Base-by-base conservation (phyloP, 2,329 filamentous ascomycete genomes). In the Thelonectria rubi region DNA sequence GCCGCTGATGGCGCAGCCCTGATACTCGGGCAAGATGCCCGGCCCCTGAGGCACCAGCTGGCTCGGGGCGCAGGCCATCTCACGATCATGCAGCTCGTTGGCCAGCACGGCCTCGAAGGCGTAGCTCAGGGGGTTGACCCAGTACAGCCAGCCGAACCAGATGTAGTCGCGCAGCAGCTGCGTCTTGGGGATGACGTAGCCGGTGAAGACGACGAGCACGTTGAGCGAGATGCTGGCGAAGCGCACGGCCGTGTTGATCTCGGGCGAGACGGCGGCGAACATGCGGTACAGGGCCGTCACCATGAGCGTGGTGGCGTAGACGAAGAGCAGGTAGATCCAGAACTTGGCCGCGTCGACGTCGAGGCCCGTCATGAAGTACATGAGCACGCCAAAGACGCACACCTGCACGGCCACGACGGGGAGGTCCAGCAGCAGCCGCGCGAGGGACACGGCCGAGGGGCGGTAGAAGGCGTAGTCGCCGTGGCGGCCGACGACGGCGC, bases 61-160 rank as follows among this genome's bases (percentile, higher is more conserved):
- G 2, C 60, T 58, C 0, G 79, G 73, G 0, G 76, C 75, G 42
- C 81, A 82, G 4, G 73, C 61, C 76, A 89, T 89, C 0, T 79
- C 66, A 5, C 85, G 81, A 24, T 80, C 80, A 47, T 84, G 72
- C 56, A 86, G 82, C 63, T 87, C 83, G 65, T 85, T 86, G 1
- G 81, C 74, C 26, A 86, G 68, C 24, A 89, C 77, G 0, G 81
- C 82, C 70, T 91, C 89, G 54, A 88, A 91, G 3, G 83, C 82
- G 71, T 90, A 91, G 24, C 81, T 81, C 3, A 91, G 75, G 0
- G 88, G 88, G 55, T 90, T 89, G 51, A 89, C 75, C 74, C 82
- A 88, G 50, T 82, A 82, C 14, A 90, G 80, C 88, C 88, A 91
- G 5, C 84, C 82, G 51, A 89, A 89, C 88, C 88, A 91, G 80